Conservation (phyloP, 2,329 filamentous ascomycete species). For the Fusarium scirpi region DNA sequence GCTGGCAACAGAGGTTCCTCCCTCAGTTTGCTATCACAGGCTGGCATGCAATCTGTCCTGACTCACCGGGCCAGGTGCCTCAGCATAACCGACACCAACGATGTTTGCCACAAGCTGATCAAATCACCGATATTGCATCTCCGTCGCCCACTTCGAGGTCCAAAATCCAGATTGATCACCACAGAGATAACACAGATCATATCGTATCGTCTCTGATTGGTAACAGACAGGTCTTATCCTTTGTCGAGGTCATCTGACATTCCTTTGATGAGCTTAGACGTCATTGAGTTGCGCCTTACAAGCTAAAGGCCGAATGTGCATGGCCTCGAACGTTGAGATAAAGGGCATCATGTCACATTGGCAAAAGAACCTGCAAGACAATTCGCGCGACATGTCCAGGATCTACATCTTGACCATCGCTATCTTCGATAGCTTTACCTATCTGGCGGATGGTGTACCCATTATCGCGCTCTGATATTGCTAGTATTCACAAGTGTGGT, state of each 20-base stretch:
- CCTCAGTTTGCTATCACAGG: background rate
- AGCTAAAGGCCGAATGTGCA: slow-evolving; percentile 3
- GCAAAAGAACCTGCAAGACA: slow-evolving; percentile 5
- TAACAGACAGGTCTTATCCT: background rate
- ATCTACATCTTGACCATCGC: background rate
- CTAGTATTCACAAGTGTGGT: slow-evolving; percentile 4
- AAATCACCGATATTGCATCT: background rate
- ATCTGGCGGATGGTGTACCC: slow-evolving; percentile 8
- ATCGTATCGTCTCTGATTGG: slow-evolving; percentile 1
- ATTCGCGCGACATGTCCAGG: slow-evolving; percentile 16
- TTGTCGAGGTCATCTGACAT: slow-evolving; percentile 31
- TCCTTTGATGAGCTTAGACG: slow-evolving; percentile 13
- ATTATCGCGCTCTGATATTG: background rate
- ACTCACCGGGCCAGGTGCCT: background rate
- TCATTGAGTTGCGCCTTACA: slow-evolving; percentile 9
- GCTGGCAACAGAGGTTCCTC: background rate
- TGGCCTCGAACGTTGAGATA: slow-evolving; percentile 3
- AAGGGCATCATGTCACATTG: background rate
- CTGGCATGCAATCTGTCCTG: background rate
- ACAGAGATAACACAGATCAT: slow-evolving; percentile 5
- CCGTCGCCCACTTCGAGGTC: background rate
- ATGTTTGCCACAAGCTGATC: background rate
- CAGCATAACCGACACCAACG: background rate
- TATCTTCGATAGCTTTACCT: slow-evolving; percentile 7
- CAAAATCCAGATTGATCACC: background rate